Percentiles rank a stretch among this genome's conserved stretches.
phyloP scores from a whole-genome alignment of 139 green algal genomes.

The Pseudopediastrum boryanum region DNA sequence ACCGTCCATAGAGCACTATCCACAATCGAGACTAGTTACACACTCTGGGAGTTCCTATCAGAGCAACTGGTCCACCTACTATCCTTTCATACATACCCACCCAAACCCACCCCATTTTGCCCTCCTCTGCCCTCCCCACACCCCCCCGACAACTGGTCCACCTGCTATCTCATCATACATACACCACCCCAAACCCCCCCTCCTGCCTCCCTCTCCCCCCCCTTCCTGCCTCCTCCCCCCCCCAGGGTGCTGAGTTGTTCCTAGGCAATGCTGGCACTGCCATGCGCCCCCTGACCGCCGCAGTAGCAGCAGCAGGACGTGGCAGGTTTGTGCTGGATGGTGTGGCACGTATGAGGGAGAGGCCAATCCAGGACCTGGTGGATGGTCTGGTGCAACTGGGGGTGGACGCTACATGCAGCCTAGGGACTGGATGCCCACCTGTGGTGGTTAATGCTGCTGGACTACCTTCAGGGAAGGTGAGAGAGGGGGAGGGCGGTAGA shows the following conservation, averaged over 20 bases:
- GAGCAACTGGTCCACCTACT: too few relatives aligned
- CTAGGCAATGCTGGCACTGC: constrained; percentile 98
- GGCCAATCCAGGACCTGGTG: constrained; percentile 92
- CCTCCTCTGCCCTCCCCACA: too few relatives aligned
- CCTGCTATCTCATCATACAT: too few relatives aligned
- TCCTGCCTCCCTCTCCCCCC: background rate
- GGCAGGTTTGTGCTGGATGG: constrained; percentile 91
- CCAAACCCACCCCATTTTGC: too few relatives aligned
- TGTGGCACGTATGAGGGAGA: constrained; percentile 91
- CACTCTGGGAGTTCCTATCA: too few relatives aligned
- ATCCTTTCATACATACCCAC: too few relatives aligned
- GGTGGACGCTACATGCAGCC: constrained; percentile 88
- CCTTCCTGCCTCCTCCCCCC: background rate
- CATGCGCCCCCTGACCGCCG: constrained; percentile 97
- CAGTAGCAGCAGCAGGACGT: constrained; percentile 91
- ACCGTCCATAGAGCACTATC: too few relatives aligned
- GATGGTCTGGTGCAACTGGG: constrained; percentile 94
- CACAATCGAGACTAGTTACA: too few relatives aligned
- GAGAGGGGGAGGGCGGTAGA: too few relatives aligned
- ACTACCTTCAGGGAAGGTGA: constrained; percentile 84
- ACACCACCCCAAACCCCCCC: background rate
- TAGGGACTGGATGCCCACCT: constrained; percentile 96
- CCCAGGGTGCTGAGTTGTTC: constrained; percentile 81
- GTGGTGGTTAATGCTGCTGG: constrained; percentile 86
- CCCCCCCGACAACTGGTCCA: too few relatives aligned